A percentile compares a stretch with the other conserved stretches of the same genome.
These are phyloP conservation scores for Amanita jacksonii DNA, from an alignment of 768 basidiomycete genomes.

Conservation along the genomic window DNA sequence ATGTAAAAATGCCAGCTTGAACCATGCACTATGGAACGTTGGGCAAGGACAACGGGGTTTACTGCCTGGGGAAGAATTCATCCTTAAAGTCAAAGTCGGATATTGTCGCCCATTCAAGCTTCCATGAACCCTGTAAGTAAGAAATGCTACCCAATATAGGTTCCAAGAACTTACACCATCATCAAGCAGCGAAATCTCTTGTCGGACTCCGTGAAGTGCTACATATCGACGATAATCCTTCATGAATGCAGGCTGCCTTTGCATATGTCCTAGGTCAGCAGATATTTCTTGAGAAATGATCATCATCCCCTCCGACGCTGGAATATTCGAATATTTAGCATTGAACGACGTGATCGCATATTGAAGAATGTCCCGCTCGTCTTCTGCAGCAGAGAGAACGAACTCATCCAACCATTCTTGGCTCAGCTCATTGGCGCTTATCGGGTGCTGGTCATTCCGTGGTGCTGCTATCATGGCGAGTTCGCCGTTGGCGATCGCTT, in stretches of 20 bases:
- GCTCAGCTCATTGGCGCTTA: slow-evolving; percentile 12
- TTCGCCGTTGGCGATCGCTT: slow-evolving; percentile 45
- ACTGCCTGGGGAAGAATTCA: slow-evolving; percentile 31
- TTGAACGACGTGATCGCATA: slow-evolving; percentile 33
- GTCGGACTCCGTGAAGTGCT: slow-evolving; percentile 29
- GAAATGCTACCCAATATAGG: not conserved
- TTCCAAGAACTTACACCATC: slow-evolving; percentile 1
- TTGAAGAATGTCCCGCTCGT: slow-evolving; percentile 33
- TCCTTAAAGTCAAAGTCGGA: slow-evolving; percentile 49
- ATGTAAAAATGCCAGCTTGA: too few species aligned
- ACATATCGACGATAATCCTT: slow-evolving; percentile 56
- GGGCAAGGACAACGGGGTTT: too few species aligned
- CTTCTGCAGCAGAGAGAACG: slow-evolving; percentile 19
- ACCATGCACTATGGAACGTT: too few species aligned
- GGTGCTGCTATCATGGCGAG: slow-evolving; percentile 47
- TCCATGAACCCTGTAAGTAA: slow-evolving; percentile 5
- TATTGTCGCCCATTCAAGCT: slow-evolving; percentile 51
- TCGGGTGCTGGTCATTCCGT: slow-evolving; percentile 16
- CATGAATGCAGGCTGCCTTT: slow-evolving; percentile 56
- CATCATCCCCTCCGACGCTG: slow-evolving; percentile 22
- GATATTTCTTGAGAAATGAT: slow-evolving; percentile 37
- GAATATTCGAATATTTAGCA: slow-evolving; percentile 24
- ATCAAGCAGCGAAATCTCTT: not conserved
- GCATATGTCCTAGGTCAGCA: slow-evolving; percentile 42
- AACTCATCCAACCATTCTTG: slow-evolving; percentile 32